Conservation (phyloP, 805 yeast genomes). For the Candida berthetii region DNA sequence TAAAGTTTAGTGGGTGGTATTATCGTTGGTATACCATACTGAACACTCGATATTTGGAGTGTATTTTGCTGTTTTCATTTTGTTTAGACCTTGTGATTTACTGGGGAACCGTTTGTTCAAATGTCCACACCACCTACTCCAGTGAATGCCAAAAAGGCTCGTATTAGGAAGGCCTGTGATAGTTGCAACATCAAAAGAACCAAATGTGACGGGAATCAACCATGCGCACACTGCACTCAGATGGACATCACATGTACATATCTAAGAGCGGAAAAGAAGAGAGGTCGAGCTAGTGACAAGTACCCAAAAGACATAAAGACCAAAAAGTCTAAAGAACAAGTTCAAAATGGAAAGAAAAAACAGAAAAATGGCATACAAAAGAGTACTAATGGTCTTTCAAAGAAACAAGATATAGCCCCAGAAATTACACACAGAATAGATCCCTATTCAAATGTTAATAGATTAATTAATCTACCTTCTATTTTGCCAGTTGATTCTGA, state of each 20-base stretch:
- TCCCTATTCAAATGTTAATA: too few species aligned
- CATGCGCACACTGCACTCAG: slow-evolving; percentile 36
- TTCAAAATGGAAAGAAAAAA: background rate
- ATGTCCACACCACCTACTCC: background rate
- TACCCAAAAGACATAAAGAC: slow-evolving; percentile 28
- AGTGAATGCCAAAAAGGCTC: slow-evolving; percentile 6
- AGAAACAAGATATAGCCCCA: background rate
- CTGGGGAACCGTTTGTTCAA: too few species aligned
- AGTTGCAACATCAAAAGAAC: slow-evolving; percentile 39
- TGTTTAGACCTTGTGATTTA: too few species aligned
- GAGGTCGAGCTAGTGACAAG: slow-evolving; percentile 40
- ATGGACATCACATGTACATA: slow-evolving; percentile 31
- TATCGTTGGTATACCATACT: too few species aligned
- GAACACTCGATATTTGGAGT: too few species aligned
- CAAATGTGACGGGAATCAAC: slow-evolving; percentile 40
- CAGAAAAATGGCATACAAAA: background rate
- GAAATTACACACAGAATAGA: background rate
- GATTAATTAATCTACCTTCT: too few species aligned
- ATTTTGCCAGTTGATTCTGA: too few species aligned
- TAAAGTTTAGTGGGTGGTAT: too few species aligned
- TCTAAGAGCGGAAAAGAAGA: slow-evolving; percentile 33
- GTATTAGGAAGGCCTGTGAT: slow-evolving; percentile 38
- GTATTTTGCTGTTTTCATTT: too few species aligned
- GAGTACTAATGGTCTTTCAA: too few species aligned
- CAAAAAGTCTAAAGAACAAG: slow-evolving; percentile 11